phyloP scores from a whole-genome alignment of 1,139 yeast species.

The Suhomyces terraborum region DNA sequence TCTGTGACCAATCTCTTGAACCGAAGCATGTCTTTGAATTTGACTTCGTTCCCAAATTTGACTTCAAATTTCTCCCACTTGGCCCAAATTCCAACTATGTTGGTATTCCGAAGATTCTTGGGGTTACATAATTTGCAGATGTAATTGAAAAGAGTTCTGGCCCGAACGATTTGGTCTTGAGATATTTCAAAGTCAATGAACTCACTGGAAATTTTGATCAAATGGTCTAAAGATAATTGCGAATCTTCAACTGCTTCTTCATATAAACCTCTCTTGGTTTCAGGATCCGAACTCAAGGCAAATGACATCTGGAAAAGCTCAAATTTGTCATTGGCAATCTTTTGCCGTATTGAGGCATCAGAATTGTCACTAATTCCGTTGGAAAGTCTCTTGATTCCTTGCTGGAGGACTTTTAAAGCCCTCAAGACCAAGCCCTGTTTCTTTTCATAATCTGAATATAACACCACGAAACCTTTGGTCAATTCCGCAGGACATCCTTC shows the following conservation, averaged over 20 bases:
- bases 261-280: conserved; percentile 20
- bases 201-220: conserved; percentile 33
- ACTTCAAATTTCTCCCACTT: conserved; percentile 78
- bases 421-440: conserved; percentile 31
- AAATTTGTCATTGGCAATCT: conserved; percentile 25
- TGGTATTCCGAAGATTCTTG: conserved; percentile 15
- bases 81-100: conserved; percentile 48
- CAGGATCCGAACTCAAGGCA: conserved; percentile 9
- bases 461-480: conserved; percentile 50
- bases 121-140: conserved; percentile 30
- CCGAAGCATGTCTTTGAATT: conserved; percentile 75
- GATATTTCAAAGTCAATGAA: conserved; percentile 53
- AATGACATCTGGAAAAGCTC: conserved; percentile 24
- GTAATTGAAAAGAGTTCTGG: conserved; percentile 57
- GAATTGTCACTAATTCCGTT: conserved; percentile 7
- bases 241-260: conserved; percentile 24
- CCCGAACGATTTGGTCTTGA: conserved; percentile 55
- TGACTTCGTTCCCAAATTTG: conserved; percentile 65
- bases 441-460: conserved; percentile 64
- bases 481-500: conserved; percentile 46
- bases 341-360: conserved; percentile 15
- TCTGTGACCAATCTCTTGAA: conserved; percentile 45
- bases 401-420: conserved; percentile 29
- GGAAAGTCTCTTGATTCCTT: conserved; percentile 21
- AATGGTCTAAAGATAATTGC: conserved; percentile 29